Conservation (phyloP, 2,329 filamentous ascomycete genomes). For the Arachnomyces sp. region DNA sequence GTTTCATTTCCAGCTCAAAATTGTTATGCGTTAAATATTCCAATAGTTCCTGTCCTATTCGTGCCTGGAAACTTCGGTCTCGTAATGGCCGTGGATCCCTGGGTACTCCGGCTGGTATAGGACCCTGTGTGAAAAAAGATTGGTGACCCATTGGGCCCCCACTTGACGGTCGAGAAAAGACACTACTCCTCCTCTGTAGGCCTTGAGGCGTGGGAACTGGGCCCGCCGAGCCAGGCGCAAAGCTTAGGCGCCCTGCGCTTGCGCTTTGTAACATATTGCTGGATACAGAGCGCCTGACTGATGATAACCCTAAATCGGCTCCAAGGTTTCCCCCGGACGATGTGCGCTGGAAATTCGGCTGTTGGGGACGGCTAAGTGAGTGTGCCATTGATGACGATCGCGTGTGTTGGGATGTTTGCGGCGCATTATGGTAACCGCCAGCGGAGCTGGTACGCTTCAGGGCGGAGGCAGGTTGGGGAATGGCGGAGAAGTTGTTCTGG, state of each 20-base stretch:
- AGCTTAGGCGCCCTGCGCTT: slow-evolving; percentile 61
- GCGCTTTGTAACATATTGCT: slow-evolving; percentile 53
- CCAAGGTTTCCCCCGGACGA: slow-evolving; percentile 66
- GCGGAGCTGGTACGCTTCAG: slow-evolving; percentile 87
- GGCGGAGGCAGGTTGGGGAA: slow-evolving; percentile 84
- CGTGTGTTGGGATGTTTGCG: slow-evolving; percentile 61
- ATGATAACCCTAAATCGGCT: slow-evolving; percentile 70
- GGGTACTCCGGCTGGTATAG: slow-evolving; percentile 70
- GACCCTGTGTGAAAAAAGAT: slow-evolving; percentile 88
- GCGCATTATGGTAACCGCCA: slow-evolving; percentile 55
- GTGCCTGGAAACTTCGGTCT: slow-evolving; percentile 68
- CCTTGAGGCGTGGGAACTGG: slow-evolving; percentile 46
- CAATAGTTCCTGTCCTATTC: slow-evolving; percentile 79
- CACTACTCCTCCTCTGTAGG: slow-evolving; percentile 66
- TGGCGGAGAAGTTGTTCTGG: slow-evolving; percentile 69
- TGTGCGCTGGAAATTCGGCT: slow-evolving; percentile 77
- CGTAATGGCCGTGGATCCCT: slow-evolving; percentile 79
- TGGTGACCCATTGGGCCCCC: slow-evolving; percentile 65
- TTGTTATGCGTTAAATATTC: slow-evolving; percentile 91
- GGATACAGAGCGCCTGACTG: slow-evolving; percentile 72
- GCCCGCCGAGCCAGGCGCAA: slow-evolving; percentile 52
- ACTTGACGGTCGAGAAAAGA: slow-evolving; percentile 65
- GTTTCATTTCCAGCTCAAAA: slow-evolving; percentile 97
- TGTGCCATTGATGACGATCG: slow-evolving; percentile 85
- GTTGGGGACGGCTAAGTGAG: slow-evolving; percentile 70